Conservation (phyloP, 805 yeast species). For the Wickerhamomyces ciferrii region DNA sequence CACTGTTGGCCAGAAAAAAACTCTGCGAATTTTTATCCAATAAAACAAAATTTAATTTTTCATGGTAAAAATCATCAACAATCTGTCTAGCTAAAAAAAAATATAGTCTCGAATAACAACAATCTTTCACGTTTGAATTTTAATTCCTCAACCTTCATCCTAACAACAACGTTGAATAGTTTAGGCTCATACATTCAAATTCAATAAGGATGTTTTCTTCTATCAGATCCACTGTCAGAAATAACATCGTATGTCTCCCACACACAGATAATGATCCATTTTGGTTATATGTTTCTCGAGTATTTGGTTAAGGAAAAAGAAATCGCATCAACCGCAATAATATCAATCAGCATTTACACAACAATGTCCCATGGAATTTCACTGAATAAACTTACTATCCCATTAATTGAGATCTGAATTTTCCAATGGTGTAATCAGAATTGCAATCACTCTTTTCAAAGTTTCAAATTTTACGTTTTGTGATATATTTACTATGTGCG, state of each 20-base stretch:
- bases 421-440: no score
- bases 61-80: slow-evolving; percentile 1
- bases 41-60: slow-evolving; percentile 12
- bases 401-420: no score
- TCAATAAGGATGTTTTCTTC: slow-evolving; percentile 22
- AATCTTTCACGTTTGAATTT: background rate
- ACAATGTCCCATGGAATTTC: background rate
- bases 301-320: background rate
- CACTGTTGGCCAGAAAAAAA: background rate
- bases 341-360: no score
- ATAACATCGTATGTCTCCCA: slow-evolving; percentile 22
- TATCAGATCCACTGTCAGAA: slow-evolving; percentile 25
- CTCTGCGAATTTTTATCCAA: slow-evolving; percentile 15
- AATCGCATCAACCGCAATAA: no score
- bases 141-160: background rate
- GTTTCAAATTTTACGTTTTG: no score
- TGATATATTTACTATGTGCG: no score
- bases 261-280: background rate
- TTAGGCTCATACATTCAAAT: slow-evolving; percentile 1
- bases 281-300: background rate
- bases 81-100: background rate
- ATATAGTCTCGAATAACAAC: slow-evolving; percentile 1
- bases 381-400: no score
- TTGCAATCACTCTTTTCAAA: no score
- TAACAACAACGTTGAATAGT: background rate